A percentile compares a stretch with the other conserved stretches of the same genome.
These are phyloP conservation scores for Dothideomycetes sp. DNA, from an alignment of 2,329 filamentous ascomycete species.

Conservation along the genomic window DNA sequence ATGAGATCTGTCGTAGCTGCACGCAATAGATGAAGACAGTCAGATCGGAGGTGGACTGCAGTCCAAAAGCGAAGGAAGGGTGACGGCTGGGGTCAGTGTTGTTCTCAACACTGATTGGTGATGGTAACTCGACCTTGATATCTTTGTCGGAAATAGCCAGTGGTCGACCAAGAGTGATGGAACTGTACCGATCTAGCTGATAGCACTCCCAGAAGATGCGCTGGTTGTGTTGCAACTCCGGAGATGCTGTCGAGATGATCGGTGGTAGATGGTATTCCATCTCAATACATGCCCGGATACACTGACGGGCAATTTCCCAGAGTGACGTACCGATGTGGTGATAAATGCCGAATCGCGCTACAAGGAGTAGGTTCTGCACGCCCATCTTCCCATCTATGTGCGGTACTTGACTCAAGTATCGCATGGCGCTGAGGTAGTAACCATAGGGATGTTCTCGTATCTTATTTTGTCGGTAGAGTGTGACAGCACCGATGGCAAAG, in stretches of 20 bases:
- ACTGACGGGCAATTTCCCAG: conserved; percentile 34
- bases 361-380: conserved; percentile 33
- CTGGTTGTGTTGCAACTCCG: conserved; percentile 31
- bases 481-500: conserved; percentile 30
- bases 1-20: conserved; percentile 33
- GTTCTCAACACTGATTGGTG: conserved; percentile 29
- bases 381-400: conserved; percentile 28
- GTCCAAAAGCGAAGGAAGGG: no score
- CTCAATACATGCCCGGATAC: conserved; percentile 34
- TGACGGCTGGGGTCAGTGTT: no score
- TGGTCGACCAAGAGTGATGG: conserved; percentile 33
- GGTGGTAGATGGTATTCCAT: conserved; percentile 26
- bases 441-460: conserved; percentile 32
- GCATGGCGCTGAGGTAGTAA: conserved; percentile 32
- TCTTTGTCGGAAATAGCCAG: conserved; percentile 35
- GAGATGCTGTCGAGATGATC: conserved; percentile 10
- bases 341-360: conserved; percentile 36
- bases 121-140: conserved; percentile 31
- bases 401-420: conserved; percentile 24
- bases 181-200: conserved; percentile 38
- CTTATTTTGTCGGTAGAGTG: conserved; percentile 25
- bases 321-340: conserved; percentile 34
- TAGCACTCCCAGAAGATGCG: conserved; percentile 40
- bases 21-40: conserved; percentile 33
- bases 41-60: conserved; percentile 23